Base-by-base conservation (phyloP, 1,284 basidiomycete species). In the Coriolopsis trogii region DNA sequence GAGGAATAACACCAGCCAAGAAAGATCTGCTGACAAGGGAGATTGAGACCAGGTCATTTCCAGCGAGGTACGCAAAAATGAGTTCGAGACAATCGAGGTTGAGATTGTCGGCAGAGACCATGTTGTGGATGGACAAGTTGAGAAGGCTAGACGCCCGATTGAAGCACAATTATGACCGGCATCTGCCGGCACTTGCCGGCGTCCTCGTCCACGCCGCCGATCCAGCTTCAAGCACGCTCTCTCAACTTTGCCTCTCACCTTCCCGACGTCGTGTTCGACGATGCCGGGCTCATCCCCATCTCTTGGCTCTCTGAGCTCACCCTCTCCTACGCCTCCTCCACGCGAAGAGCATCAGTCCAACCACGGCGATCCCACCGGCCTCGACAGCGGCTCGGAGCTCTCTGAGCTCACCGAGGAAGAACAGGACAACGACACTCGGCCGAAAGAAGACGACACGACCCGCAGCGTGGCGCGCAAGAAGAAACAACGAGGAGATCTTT, bases 371-470 rank as follows among this genome's bases (percentile, higher is more conserved):
- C 58, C 56, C 48, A 63, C 66, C 26, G 70, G 66, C 44, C 76
- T 85, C 61, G 81, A 82, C 70, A 80, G 78, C 60, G 84, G 79
- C 66, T 89, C 87, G 13, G 88, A 90, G 70, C 81, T 90, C 55
- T 89, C 87, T 45, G 87, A 89, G 67, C 81, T 90, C 66, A 90
- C 87, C 28, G 87, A 90, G 64, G 87, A 89, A 64, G 88, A 90
- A 60, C 80, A 85, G 60, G 84, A 85, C 52, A 63, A 63, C 58
- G 63, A 63, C 42, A 60, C 47, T 30, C 43, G 51, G 34, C 49
- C 47, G 25, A 58, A 59, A 25, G 61, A 55, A 21, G 58, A 59
- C 46, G 53, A 60, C 36, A 20, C 51, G 13, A 41, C 52, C 13
- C 46, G 56, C 41, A 20, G 42, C 24, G 31, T 59, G 4, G 26